Evolutionary conservation across 1,284 basidiomycete species (phyloP), one percentile per base, ranked within the genome.

Genomic region (Cutaneotrichosporon curvatum): DNA sequence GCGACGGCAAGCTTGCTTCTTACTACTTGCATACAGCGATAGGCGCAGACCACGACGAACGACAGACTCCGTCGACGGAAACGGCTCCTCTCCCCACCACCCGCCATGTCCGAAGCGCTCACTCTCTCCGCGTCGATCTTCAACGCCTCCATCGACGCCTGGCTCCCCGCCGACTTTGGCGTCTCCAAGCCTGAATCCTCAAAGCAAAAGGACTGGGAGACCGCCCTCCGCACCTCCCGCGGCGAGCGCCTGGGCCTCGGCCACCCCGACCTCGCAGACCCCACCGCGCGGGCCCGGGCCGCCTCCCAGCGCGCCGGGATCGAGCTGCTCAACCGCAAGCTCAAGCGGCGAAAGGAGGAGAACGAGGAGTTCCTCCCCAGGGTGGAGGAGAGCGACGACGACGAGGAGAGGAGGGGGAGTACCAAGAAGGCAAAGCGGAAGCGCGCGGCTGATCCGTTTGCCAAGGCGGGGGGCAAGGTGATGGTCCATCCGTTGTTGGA

Each of bases 101-200:
- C 19, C 23, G 33, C 40, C 16, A 43, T 42, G 39, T 3, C 43
- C 4, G 67, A 68, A 43, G 41, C 61, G 1, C 58, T 68, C 8
- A 51, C 56, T 0, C 50, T 68, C 16, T 58, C 60, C 37, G 67
- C 67, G 4, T 57, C 59, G 6, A 37, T 64, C 21, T 68, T 65
- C 55, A 60, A 61, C 33, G 60, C 61, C 28, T 55, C 57, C 28
- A 58, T 68, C 44, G 59, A 61, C 41, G 48, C 55, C 7, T 68
- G 67, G 67, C 59, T 68, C 11, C 67, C 67, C 2, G 35, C 55
- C 10, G 44, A 45, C 21, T 68, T 67, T 36, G 67, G 67, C 23
- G 36, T 57, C 12, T 10, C 32, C 14, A 32, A 23, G 28, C 25
- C 45, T 25, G 43, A 47, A 10, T 21, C n/a, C 11, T 40, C 23